Conservation (phyloP, 1,284 basidiomycete species). For the Microbotryum scabiosae region DNA sequence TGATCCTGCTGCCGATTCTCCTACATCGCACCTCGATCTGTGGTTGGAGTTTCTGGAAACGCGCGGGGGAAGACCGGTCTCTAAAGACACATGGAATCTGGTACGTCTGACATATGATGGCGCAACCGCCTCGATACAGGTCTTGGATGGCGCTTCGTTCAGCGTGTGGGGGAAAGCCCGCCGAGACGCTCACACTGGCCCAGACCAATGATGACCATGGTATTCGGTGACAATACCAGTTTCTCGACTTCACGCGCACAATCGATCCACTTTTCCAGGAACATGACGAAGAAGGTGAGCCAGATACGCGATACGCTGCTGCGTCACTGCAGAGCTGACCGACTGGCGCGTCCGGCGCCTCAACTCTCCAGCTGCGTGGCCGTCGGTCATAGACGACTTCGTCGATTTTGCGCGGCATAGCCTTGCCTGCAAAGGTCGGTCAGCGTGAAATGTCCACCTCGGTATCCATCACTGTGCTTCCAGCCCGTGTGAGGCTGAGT, state of each 20-base stretch:
- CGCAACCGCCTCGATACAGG: constrained; percentile 9
- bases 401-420: constrained; percentile 52
- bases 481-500: too few relatives aligned
- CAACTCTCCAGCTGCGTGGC: constrained; percentile 63
- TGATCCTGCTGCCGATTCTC: constrained; percentile 66
- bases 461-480: too few relatives aligned
- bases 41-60: constrained; percentile 76
- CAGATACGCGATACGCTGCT: neutral
- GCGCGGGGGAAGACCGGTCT: constrained; percentile 69
- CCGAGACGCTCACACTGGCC: too few relatives aligned
- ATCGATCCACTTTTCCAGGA: constrained; percentile 71
- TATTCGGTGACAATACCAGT: constrained; percentile 44
- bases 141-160: constrained; percentile 1
- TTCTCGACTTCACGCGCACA: constrained; percentile 68
- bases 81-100: constrained; percentile 90
- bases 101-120: constrained; percentile 44
- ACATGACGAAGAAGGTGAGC: constrained; percentile 75
- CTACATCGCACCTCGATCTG: constrained; percentile 56
- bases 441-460: too few relatives aligned
- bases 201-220: too few relatives aligned
- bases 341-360: neutral
- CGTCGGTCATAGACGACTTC: constrained; percentile 78
- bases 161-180: neutral
- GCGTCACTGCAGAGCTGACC: neutral
- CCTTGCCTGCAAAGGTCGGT: too few relatives aligned